These are phyloP conservation scores for Amylocystis lapponica DNA, from an alignment of 768 basidiomycete species.

Conservation along the genomic window DNA sequence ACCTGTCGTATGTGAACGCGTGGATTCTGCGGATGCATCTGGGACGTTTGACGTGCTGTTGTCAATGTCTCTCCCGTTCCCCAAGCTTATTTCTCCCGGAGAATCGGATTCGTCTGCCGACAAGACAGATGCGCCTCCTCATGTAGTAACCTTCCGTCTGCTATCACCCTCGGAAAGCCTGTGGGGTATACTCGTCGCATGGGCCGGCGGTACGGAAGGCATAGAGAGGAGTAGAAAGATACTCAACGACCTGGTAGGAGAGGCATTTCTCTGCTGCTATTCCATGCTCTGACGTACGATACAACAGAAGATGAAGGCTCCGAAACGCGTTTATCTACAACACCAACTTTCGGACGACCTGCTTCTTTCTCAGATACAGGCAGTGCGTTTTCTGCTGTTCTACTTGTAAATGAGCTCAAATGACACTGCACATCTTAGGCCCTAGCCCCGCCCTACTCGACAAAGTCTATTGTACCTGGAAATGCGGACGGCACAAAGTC, in stretches of 20 bases:
- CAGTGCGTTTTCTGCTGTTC: constrained; percentile 31
- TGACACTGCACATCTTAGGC: constrained; percentile 28
- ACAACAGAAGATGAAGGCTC: constrained; percentile 41
- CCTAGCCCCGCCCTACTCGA: constrained; percentile 40
- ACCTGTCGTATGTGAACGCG: constrained; percentile 43
- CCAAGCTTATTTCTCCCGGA: too few relatives aligned
- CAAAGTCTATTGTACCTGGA: constrained; percentile 55
- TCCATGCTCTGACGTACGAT: too few relatives aligned
- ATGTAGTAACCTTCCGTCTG: constrained; percentile 43
- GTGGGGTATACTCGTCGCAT: constrained; percentile 55
- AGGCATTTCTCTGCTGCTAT: too few relatives aligned
- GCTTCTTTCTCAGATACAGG: constrained; percentile 53
- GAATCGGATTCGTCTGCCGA: neutral
- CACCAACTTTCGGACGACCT: constrained; percentile 52
- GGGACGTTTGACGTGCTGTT: constrained; percentile 9
- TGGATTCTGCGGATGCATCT: constrained; percentile 9
- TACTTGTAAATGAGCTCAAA: neutral
- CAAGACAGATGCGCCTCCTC: constrained; percentile 16
- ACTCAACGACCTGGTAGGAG: constrained; percentile 45
- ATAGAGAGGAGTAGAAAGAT: constrained; percentile 42
- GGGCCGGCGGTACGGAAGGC: constrained; percentile 54
- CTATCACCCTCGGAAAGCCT: constrained; percentile 42
- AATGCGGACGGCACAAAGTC: constrained; percentile 28
- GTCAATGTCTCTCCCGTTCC: constrained; percentile 41
- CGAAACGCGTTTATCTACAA: constrained; percentile 47